Percentiles rank a stretch among this genome's conserved stretches.
Conservation (phyloP, 805 yeast species). For the Candida cerambycidarum region DNA sequence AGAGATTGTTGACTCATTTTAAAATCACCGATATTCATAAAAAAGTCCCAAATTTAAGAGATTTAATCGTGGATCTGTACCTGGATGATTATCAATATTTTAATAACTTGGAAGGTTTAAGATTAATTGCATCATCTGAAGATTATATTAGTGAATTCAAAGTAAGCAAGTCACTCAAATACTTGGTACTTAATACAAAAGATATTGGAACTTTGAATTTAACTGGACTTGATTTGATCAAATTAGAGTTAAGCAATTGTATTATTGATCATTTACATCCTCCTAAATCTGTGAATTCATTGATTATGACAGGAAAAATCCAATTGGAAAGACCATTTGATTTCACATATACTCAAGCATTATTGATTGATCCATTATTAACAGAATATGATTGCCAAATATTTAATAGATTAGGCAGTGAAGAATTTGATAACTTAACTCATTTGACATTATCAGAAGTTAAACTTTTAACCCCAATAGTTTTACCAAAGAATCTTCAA, state of each 20-base stretch:
- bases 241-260: background rate
- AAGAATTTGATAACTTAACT: background rate
- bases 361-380: background rate
- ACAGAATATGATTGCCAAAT: background rate
- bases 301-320: background rate
- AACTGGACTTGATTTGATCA: background rate
- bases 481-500: background rate
- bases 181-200: background rate
- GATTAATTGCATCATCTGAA: no score
- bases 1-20: no score
- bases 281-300: background rate
- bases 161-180: no score
- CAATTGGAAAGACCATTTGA: background rate
- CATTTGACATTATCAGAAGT: background rate
- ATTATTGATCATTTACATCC: background rate
- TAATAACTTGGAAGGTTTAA: no score
- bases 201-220: background rate
- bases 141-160: no score
- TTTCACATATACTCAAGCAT: background rate
- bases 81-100: no score
- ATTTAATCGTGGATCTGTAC: no score
- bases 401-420: background rate
- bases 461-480: background rate
- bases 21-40: no score
- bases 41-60: no score